A percentile compares a stretch with the other conserved stretches of the same genome.
Conservation (phyloP, 2,329 filamentous ascomycete species). For the Paecilomyces variotii region DNA sequence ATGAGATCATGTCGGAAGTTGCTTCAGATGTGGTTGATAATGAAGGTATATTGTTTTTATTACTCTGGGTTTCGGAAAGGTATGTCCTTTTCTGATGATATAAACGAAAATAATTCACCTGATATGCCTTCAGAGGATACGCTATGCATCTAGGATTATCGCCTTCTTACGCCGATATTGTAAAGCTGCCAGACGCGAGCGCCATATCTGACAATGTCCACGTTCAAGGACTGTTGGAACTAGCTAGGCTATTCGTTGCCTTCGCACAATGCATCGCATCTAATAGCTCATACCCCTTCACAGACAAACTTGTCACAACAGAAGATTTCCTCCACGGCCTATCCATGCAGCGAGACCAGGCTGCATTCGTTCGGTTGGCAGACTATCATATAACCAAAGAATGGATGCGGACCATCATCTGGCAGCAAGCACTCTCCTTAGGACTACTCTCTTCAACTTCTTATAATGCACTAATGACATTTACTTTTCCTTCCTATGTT, state of each 20-base stretch:
- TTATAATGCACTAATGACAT: conserved; percentile 13
- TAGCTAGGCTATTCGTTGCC: conserved; percentile 16
- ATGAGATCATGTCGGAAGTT: background rate
- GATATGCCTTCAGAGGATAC: conserved; percentile 16
- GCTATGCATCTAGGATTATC: conserved; percentile 21
- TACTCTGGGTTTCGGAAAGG: conserved; percentile 25
- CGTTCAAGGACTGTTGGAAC: conserved; percentile 16
- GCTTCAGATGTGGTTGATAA: conserved; percentile 15
- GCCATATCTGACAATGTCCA: conserved; percentile 9
- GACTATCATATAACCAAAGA: conserved; percentile 22
- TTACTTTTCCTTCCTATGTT: conserved; percentile 17
- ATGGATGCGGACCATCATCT: conserved; percentile 26
- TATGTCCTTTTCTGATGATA: conserved; percentile 3
- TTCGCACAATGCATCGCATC: conserved; percentile 14
- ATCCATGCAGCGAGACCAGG: conserved; percentile 6
- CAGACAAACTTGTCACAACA: conserved; percentile 10
- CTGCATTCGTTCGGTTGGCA: conserved; percentile 14
- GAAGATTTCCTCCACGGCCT: conserved; percentile 14
- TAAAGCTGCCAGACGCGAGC: conserved; percentile 3
- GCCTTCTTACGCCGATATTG: conserved; percentile 15
- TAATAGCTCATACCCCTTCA: background rate
- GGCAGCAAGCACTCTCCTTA: conserved; percentile 20
- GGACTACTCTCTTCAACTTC: conserved; percentile 19
- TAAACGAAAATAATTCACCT: background rate
- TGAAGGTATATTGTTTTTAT: conserved; percentile 15